phyloP scores from a whole-genome alignment of 176 grass and related monocot species.

The Avena atlantica region DNA sequence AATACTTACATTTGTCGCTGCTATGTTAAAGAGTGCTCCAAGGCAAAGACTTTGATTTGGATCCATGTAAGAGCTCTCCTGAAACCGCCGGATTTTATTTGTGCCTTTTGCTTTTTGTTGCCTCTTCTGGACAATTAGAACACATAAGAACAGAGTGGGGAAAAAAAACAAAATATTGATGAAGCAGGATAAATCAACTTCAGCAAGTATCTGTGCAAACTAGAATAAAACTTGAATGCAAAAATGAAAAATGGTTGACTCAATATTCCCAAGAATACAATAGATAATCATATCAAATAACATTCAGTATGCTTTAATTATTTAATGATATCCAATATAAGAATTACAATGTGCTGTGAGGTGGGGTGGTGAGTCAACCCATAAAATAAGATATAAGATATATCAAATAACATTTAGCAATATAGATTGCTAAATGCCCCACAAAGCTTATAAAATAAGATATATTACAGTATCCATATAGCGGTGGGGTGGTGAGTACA shows the following conservation, averaged over 20 bases:
- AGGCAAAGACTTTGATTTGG: conserved; percentile 89
- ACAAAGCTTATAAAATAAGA: conserved; percentile 24
- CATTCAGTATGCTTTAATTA: not conserved
- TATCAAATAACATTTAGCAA: too few relatives aligned
- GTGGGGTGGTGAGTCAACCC: too few relatives aligned
- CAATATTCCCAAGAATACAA: not conserved
- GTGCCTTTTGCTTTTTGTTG: conserved; percentile 59
- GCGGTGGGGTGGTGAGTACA: not conserved
- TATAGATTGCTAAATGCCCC: not conserved
- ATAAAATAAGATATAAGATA: too few relatives aligned
- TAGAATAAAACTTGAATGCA: not conserved
- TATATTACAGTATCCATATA: not conserved
- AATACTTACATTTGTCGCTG: conserved; percentile 84
- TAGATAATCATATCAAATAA: not conserved
- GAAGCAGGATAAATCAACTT: conserved; percentile 9
- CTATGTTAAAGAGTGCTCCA: conserved; percentile 96
- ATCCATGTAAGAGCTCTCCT: conserved; percentile 96
- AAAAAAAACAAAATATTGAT: conserved; percentile 13
- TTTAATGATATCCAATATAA: not conserved
- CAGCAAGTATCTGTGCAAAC: not conserved
- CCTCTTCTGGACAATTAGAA: conserved; percentile 64
- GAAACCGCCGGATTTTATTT: conserved; percentile 57
- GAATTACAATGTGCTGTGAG: too few relatives aligned
- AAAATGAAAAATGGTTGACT: not conserved
- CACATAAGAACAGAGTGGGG: not conserved